phyloP scores from a whole-genome alignment of 2,329 filamentous ascomycete species.

The Alternaria arbusti region DNA sequence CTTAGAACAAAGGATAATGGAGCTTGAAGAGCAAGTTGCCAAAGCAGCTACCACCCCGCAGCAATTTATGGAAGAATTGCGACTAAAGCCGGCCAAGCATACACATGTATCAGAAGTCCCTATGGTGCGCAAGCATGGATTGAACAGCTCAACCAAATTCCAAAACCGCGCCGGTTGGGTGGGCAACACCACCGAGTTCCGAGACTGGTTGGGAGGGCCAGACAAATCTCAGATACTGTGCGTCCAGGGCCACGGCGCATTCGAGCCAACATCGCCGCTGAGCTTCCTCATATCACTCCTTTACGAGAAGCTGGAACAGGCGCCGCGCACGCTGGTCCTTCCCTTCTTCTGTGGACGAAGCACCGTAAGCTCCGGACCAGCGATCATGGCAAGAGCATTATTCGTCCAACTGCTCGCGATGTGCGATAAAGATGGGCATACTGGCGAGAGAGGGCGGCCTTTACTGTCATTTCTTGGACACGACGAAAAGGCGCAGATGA shows the following conservation, averaged over 20 bases:
- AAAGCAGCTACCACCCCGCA: not conserved
- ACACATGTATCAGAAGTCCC: not conserved
- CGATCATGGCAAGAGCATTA: not conserved
- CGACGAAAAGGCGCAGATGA: not conserved
- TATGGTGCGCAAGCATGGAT: not conserved
- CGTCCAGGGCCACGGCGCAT: not conserved
- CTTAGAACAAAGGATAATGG: not conserved
- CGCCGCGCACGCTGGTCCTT: not conserved
- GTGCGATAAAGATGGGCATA: not conserved
- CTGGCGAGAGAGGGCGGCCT: not conserved
- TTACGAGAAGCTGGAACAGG: not conserved
- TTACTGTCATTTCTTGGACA: not conserved
- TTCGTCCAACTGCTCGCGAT: not conserved
- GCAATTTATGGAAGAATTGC: not conserved
- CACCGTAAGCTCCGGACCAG: not conserved
- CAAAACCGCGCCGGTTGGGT: not conserved
- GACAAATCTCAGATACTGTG: not conserved
- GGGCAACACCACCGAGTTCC: not conserved
- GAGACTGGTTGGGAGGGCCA: not conserved
- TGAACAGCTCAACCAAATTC: not conserved
- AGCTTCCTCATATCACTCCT: not conserved
- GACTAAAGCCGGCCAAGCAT: not conserved
- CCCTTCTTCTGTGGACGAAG: not conserved
- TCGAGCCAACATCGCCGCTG: not conserved
- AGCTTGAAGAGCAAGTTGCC: not conserved